Evolutionary conservation across 495 filamentous ascomycete genomes (phyloP), one percentile per base, ranked within the genome.

Genomic region (Tuber calosporum): DNA sequence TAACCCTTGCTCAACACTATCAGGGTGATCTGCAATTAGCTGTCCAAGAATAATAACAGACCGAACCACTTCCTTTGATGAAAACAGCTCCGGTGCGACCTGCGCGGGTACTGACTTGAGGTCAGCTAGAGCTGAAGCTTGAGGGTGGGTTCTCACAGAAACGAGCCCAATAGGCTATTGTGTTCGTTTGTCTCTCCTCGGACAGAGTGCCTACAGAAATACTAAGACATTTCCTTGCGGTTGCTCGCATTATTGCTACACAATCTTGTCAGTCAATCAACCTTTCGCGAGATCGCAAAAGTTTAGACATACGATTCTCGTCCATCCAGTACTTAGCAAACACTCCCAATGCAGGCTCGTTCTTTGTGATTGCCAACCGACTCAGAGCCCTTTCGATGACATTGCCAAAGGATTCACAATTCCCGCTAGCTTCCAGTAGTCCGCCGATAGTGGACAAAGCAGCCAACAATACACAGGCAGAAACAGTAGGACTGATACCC

Each of bases 261-360:
- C 19, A n/a, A 42, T 42, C 22, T 15, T 19, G 40, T 69, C 40
- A 69, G 67, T 15, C 40, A 11, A 34, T 62, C 17, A 17, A 34
- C 4, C 53, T 34, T 30, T 62, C 53, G 19, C 34, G 53, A 34
- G 53, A n/a, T 26, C 53, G 26, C 53, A 34, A 30, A 34, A 62
- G 30, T 34, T 62, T 62, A 34, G 34, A 71, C 68, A 15, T 38
- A 79, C 77, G 7, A 74, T 81, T 75, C n/a, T 69, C 48, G 58
- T 81, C 79, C 71, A 75, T 75, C 79, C 79, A 81, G 72, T 81
- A 81, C 73, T 81, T 81, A 30, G 79, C 79, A 73, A 80, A 81
- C 15, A 81, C 75, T 1, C 79, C 79, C 34, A 81, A 43, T 1
- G 79, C 53, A 8, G 76, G 76, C 17, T 58, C 43, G 36, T 37